Evolutionary conservation across 768 basidiomycete species (phyloP), one percentile per base, ranked within the genome.

Genomic region (Phlebiopsis flavidoalba): DNA sequence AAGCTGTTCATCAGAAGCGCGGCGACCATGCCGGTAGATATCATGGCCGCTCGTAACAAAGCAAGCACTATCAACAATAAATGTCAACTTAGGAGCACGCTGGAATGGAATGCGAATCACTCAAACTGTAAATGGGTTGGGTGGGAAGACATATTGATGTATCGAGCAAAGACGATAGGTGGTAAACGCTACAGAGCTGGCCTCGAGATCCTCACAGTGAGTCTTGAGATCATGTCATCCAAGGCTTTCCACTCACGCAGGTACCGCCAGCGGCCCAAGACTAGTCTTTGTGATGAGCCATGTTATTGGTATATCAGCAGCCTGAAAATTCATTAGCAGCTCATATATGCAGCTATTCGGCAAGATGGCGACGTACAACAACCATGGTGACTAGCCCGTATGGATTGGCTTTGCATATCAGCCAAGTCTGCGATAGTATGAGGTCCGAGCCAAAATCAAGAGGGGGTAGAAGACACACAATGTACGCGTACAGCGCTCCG

Each of bases 131-230:
- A 8, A 72, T 66, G 6, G 78, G 73, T 5, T 66, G 58, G 14
- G 62, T 59, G 4, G n/a, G 64, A 60, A 60, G 70, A 64, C 22
- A 68, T 68, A 51, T 49, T 62, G 45, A 67, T 54, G 40, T 73
- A 74, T 22, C 64, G 58, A n/a, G 66, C 67, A 56, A 71, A 75
- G 5, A 76, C 66, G 24, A 80, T 73, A 2, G 79, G 76, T 15
- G 80, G 77, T n/a, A 80, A n/a, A 60, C 1, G 79, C 77, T 17
- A 81, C 67, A 33, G 76, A 72, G n/a, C 78, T 79, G 48, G 40
- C 12, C 55, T 21, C 31, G 43, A 31, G 17, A 24, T 47, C 35
- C 53, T 50, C 65, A 53, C 21, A 17, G 17, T 45, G n/a, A 31
- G 22, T 37, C n/a, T 14, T 5, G 37, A 5, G 3, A 24, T 24